Evolutionary conservation across 306 rosid species (phyloP).

Genomic region (Rosa multiflora): DNA sequence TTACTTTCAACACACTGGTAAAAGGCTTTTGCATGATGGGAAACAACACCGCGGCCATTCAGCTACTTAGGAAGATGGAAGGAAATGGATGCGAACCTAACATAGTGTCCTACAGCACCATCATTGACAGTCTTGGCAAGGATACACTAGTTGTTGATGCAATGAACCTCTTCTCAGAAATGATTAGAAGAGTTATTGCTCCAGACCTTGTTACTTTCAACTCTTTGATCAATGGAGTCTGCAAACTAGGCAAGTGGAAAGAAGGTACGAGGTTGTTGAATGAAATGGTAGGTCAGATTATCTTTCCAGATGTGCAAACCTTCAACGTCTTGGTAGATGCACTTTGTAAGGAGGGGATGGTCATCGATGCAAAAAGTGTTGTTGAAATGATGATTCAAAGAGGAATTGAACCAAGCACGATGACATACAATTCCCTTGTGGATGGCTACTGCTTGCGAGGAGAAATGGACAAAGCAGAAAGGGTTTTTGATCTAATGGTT

Average conservation of each 20-base stretch:
- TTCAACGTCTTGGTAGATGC: background rate
- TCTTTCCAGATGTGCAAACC: background rate
- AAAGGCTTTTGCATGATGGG: background rate
- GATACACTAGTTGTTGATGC: background rate
- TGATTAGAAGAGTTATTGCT: background rate
- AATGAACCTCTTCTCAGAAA: background rate
- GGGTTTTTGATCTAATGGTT: background rate
- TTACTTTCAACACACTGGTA: background rate
- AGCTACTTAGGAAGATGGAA: background rate
- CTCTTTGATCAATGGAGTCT: background rate
- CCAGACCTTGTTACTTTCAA: background rate
- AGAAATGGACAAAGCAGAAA: background rate
- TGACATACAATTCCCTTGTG: background rate
- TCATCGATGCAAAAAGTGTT: background rate
- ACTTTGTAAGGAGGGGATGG: background rate
- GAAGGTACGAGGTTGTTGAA: background rate
- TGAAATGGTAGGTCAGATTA: background rate
- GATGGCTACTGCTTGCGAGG: background rate
- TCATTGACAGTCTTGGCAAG: background rate
- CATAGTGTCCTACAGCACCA: background rate
- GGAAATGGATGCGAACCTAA: background rate
- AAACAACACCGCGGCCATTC: background rate
- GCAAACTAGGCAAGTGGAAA: background rate
- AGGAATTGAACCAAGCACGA: background rate
- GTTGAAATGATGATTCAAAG: background rate